Conservation (phyloP, 257 asterid species). For the Buddleja alternifolia region DNA sequence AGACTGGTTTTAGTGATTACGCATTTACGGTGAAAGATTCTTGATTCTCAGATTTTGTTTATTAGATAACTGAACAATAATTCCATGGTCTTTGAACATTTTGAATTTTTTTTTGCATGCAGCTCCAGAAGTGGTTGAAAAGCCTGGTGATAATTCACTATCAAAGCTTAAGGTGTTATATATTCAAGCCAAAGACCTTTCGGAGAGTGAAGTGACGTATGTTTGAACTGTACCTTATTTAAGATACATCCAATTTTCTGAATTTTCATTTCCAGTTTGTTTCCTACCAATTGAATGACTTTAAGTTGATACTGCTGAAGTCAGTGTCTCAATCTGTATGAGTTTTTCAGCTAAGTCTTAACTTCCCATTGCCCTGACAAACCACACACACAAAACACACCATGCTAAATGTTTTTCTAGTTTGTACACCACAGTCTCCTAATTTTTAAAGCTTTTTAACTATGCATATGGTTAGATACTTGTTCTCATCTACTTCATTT, state of each 20-base stretch:
- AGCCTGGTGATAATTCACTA: conserved; percentile 67
- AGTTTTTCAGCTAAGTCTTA: background rate
- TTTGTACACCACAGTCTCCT: background rate
- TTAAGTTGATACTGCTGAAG: background rate
- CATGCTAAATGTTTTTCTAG: background rate
- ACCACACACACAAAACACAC: conserved; percentile 14
- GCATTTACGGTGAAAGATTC: background rate
- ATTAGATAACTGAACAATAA: background rate
- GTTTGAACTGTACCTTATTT: conserved; percentile 7
- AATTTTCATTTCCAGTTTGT: background rate
- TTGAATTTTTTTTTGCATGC: conserved; percentile 17
- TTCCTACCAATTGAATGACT: background rate
- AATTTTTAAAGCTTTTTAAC: background rate
- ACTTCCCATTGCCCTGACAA: background rate
- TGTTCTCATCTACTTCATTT: conserved; percentile 15
- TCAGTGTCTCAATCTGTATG: background rate
- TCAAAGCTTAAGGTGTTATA: conserved; percentile 57
- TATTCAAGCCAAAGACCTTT: conserved; percentile 67
- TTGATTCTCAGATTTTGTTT: background rate
- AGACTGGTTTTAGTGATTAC: background rate
- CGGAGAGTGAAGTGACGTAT: conserved; percentile 63
- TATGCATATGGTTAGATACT: background rate
- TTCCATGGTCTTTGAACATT: background rate
- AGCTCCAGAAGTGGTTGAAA: conserved; percentile 69
- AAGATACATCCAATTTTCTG: conserved; percentile 4